Evolutionary conservation across 2,329 filamentous ascomycete species (phyloP).

Genomic region (Fusarium kyushuense): DNA sequence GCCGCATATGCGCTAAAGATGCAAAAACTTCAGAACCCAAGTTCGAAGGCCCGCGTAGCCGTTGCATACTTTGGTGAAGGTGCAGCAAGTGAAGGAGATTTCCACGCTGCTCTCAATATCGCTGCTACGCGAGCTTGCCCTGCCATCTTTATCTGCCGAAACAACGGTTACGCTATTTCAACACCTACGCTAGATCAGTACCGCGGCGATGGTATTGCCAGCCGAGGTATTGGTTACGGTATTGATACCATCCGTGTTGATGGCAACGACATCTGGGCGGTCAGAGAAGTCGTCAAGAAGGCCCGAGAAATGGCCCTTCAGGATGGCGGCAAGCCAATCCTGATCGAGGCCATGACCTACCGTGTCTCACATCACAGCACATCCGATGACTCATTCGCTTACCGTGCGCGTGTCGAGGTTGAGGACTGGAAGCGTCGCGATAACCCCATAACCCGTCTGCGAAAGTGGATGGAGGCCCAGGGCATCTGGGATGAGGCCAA

Average conservation of each 20-base stretch:
- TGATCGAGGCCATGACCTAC: conserved; percentile 97
- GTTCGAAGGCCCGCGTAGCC: conserved; percentile 74
- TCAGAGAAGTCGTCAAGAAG: conserved; percentile 81
- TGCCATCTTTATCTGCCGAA: conserved; percentile 89
- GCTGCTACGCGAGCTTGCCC: conserved; percentile 90
- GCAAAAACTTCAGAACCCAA: conserved; percentile 78
- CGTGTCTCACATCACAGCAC: conserved; percentile 98
- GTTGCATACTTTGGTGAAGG: conserved; percentile 93
- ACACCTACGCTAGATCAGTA: conserved; percentile 93
- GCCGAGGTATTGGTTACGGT: conserved; percentile 88
- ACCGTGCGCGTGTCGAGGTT: conserved; percentile 92
- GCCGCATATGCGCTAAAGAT: conserved; percentile 90
- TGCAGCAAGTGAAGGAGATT: conserved; percentile 90
- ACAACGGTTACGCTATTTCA: conserved; percentile 92
- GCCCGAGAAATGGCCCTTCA: conserved; percentile 83
- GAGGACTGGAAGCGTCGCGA: conserved; percentile 94
- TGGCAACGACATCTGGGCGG: conserved; percentile 94
- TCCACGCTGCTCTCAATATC: conserved; percentile 91
- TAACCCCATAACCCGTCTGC: conserved; percentile 85
- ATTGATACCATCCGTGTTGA: conserved; percentile 93
- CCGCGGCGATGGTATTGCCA: conserved; percentile 90
- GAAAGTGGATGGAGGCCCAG: conserved; percentile 90
- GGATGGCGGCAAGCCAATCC: conserved; percentile 82
- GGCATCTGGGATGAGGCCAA: conserved; percentile 86
- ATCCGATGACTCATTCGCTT: conserved; percentile 95